A percentile compares a stretch with the other conserved stretches of the same genome.
Evolutionary conservation across 495 filamentous ascomycete genomes (phyloP).

Genomic region (Xylona heveae): DNA sequence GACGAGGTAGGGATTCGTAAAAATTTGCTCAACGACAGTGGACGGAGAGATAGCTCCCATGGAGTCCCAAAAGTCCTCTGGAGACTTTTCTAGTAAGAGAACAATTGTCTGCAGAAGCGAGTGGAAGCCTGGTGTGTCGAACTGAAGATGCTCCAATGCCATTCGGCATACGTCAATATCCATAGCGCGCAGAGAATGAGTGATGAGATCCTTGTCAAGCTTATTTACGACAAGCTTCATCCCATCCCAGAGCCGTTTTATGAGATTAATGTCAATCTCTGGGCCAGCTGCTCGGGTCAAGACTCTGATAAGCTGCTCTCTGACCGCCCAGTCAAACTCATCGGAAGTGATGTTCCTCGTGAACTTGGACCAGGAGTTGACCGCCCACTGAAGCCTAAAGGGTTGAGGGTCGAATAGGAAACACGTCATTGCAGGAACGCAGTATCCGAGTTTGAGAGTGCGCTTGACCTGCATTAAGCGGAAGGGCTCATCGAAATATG

Average conservation of each 20-base stretch:
- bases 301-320: slow-evolving; percentile 31
- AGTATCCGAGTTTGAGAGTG: slow-evolving; percentile 42
- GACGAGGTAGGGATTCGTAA: slow-evolving; percentile 46
- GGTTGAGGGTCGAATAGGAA: slow-evolving; percentile 56
- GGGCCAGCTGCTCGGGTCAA: slow-evolving; percentile 18
- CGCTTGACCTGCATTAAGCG: slow-evolving; percentile 50
- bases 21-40: slow-evolving; percentile 52
- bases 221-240: slow-evolving; percentile 45
- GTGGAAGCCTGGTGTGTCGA: slow-evolving; percentile 34
- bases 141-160: slow-evolving; percentile 49
- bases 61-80: slow-evolving; percentile 67
- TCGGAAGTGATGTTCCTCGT: slow-evolving; percentile 25
- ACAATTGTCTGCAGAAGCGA: slow-evolving; percentile 43
- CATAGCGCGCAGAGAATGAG: slow-evolving; percentile 54
- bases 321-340: slow-evolving; percentile 71
- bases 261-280: slow-evolving; percentile 20
- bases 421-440: slow-evolving; percentile 53
- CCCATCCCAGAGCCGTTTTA: slow-evolving; percentile 55
- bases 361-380: slow-evolving; percentile 39
- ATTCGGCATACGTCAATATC: slow-evolving; percentile 60
- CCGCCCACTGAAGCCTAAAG: slow-evolving; percentile 42
- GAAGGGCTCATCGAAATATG: slow-evolving; percentile 59
- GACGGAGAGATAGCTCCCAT: slow-evolving; percentile 58
- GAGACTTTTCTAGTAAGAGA: slow-evolving; percentile 45
- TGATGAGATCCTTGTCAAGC: slow-evolving; percentile 52